Base-by-base conservation (phyloP, 2,329 filamentous ascomycete species). In the Hortaea werneckii region DNA sequence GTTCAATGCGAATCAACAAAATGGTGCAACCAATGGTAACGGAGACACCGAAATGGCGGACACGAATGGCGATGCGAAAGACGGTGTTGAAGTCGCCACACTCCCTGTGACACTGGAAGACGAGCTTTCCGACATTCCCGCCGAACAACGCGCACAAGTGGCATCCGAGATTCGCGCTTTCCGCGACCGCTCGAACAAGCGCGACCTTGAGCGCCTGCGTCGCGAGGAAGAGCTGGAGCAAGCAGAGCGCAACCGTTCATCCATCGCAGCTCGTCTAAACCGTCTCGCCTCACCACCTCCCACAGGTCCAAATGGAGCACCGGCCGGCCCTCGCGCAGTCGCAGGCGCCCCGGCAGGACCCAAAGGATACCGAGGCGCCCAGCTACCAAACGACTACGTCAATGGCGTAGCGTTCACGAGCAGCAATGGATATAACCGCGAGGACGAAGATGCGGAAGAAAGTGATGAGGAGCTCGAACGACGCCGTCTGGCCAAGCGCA, bases 71-170 rank as follows among this genome's bases (percentile, higher is more conserved):
- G 84, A 88, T 51, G 72, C 68, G 3, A 78, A 83, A 46, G 83
- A 80, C 13, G 67, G 68, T 37, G 81, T 87, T 5, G 88, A 95
- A 65, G 83, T 95, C 35, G 83, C 94, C 53, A 95, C 89, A 47
- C 94, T 96, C 48, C 83, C 88, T 4, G 75, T 95, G 29, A 81
- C 83, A 1, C 58, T 64, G 8, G 92, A 98, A 52, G 94, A 98
- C 60, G 92, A 98, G 60, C 74, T 98, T 39, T 83, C 89, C 13
- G 92, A 98, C 58, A 95, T 98, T 41, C 92, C 92, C 0, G 83
- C 87, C 1, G 92, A 96, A 62, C 94, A 95, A 87, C 82, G 92
- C 26, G 92, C 94, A 62, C 89, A 87, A 0, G 92, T 98, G 11
- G 87, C 92, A 0, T 83, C 83, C 47, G 94, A 98, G 64, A 98